Evolutionary conservation across 2,329 filamentous ascomycete species (phyloP).

Genomic region (Penicillium sp.): DNA sequence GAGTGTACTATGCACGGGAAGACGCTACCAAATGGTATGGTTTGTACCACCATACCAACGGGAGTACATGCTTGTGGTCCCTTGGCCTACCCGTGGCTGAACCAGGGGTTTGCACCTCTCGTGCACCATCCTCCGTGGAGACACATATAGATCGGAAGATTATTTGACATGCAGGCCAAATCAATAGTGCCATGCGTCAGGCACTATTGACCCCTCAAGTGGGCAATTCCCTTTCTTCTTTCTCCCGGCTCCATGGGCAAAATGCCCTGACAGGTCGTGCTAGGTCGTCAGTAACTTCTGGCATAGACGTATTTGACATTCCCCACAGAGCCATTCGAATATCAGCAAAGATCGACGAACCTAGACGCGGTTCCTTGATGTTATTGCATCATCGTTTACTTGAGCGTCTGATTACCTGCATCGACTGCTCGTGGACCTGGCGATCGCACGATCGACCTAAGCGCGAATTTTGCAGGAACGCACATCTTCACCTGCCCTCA

Average conservation of each 20-base stretch:
- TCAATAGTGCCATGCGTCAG: background rate
- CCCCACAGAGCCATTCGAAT: background rate
- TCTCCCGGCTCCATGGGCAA: background rate
- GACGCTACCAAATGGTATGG: too few species aligned
- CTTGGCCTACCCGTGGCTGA: too few species aligned
- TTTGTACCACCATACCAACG: too few species aligned
- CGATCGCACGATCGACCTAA: conserved; percentile 12
- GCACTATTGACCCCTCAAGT: background rate
- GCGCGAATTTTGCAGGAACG: conserved; percentile 7
- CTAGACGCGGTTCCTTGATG: conserved; percentile 2
- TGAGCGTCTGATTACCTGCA: conserved; percentile 11
- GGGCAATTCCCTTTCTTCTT: background rate
- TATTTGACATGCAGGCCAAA: background rate
- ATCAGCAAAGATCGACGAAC: conserved; percentile 2
- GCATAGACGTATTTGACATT: background rate
- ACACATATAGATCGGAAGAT: background rate
- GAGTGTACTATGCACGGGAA: too few species aligned
- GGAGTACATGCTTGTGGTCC: too few species aligned
- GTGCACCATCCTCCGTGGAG: too few species aligned
- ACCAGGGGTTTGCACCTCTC: too few species aligned
- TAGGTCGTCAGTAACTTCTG: background rate
- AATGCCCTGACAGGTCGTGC: background rate
- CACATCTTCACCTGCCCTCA: conserved; percentile 4
- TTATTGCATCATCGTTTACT: conserved; percentile 14
- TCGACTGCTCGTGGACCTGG: conserved; percentile 3